phyloP scores from a whole-genome alignment of 331 rosid genomes.

The Spiraea crenata region DNA sequence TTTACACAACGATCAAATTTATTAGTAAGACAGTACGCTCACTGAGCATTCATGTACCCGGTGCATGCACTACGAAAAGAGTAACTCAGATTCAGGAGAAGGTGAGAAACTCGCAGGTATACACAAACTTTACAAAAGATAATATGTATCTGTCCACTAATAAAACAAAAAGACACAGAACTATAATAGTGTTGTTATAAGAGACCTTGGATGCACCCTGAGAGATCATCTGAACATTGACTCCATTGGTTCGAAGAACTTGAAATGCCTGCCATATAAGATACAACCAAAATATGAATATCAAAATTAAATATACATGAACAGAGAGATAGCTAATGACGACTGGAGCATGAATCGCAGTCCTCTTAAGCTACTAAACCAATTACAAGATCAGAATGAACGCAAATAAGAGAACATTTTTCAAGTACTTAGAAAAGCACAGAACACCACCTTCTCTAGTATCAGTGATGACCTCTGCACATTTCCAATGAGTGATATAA shows the following conservation, averaged over 20 bases:
- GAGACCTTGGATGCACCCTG: constrained; percentile 96
- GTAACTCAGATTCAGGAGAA: background rate
- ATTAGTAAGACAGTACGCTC: constrained; percentile 1
- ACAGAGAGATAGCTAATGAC: background rate
- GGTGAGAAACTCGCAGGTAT: background rate
- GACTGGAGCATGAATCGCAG: background rate
- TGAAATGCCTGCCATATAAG: constrained; percentile 61
- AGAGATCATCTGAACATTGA: constrained; percentile 98
- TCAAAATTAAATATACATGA: background rate
- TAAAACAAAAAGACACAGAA: background rate
- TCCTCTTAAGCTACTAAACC: background rate
- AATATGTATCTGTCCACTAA: too few relatives aligned
- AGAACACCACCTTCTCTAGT: constrained; percentile 73
- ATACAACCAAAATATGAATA: constrained; percentile 4
- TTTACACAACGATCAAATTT: background rate
- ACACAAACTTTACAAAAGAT: background rate
- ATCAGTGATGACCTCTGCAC: constrained; percentile 90
- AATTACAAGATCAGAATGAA: constrained; percentile 15
- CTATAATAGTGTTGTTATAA: constrained; percentile 17
- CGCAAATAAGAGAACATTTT: constrained; percentile 6
- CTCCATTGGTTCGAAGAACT: constrained; percentile 74
- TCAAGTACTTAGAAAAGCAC: constrained; percentile 12
- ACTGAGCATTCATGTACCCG: background rate
- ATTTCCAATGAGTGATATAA: constrained; percentile 93
- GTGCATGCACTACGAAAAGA: background rate